Evolutionary conservation across 805 yeast species (phyloP).

Genomic region (Kazachstania taianensis): DNA sequence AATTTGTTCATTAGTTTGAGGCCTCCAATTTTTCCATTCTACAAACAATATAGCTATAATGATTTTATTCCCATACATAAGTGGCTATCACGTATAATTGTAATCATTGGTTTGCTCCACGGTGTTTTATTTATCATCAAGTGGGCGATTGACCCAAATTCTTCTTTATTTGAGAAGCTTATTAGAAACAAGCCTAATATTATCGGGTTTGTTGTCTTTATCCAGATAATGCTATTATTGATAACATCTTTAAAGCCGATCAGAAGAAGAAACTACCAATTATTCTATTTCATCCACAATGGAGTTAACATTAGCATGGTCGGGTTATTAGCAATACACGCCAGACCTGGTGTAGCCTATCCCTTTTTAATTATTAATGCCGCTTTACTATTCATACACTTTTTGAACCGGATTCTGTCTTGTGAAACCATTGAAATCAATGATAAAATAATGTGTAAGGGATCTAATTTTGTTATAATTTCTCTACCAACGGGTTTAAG

Average conservation of each 20-base stretch:
- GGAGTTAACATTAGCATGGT: slow-evolving; percentile 38
- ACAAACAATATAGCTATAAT: slow-evolving; percentile 35
- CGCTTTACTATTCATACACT: slow-evolving; percentile 10
- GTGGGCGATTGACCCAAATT: slow-evolving; percentile 36
- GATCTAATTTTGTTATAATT: background rate
- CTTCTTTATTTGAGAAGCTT: slow-evolving; percentile 29
- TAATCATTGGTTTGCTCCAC: slow-evolving; percentile 39
- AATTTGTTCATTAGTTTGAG: slow-evolving; percentile 46
- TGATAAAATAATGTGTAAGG: background rate
- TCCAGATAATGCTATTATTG: slow-evolving; percentile 30
- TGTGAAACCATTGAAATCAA: background rate
- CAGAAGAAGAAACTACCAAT: slow-evolving; percentile 39
- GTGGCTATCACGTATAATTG: slow-evolving; percentile 56
- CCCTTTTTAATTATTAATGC: slow-evolving; percentile 23
- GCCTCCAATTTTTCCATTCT: slow-evolving; percentile 41
- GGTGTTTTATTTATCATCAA: slow-evolving; percentile 40
- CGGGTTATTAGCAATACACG: slow-evolving; percentile 44
- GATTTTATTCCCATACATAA: slow-evolving; percentile 51
- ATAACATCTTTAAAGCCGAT: slow-evolving; percentile 39
- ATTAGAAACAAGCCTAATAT: slow-evolving; percentile 31
- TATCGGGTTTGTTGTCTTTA: slow-evolving; percentile 41
- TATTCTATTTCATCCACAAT: slow-evolving; percentile 51
- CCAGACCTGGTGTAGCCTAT: slow-evolving; percentile 55
- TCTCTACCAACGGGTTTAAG: slow-evolving; percentile 6
- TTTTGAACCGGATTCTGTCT: background rate